These are phyloP conservation scores for Suhomyces faveliae DNA, from an alignment of 805 yeast species.

Conservation along the genomic window DNA sequence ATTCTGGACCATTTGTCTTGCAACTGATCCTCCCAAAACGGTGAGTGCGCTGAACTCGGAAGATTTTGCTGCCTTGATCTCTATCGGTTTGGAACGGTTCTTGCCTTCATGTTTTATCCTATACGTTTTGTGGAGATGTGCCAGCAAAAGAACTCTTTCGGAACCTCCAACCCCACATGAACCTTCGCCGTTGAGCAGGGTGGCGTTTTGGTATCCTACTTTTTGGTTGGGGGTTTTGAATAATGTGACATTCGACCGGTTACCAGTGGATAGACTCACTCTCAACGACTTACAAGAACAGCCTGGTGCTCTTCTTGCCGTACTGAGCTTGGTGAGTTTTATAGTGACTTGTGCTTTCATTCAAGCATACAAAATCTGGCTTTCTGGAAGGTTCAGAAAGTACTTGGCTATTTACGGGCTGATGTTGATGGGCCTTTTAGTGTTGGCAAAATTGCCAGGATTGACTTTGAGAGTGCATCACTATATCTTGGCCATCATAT, in stretches of 20 bases:
- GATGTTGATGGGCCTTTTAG: conserved; percentile 42
- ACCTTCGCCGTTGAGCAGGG: conserved; percentile 42
- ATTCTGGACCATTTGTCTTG: conserved; percentile 77
- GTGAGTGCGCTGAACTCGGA: conserved; percentile 55
- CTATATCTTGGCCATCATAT: conserved; percentile 68
- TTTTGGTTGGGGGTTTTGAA: conserved; percentile 85
- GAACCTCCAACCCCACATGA: conserved; percentile 8
- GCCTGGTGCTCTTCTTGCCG: conserved; percentile 74
- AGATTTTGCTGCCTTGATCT: conserved; percentile 58
- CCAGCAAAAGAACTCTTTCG: conserved; percentile 49
- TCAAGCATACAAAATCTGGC: conserved; percentile 82
- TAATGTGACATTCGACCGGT: conserved; percentile 81
- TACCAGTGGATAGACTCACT: conserved; percentile 86
- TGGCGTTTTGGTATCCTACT: conserved; percentile 69
- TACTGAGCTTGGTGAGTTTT: conserved; percentile 46
- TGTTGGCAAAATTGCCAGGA: conserved; percentile 56
- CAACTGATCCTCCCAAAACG: conserved; percentile 75
- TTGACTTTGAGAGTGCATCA: conserved; percentile 77
- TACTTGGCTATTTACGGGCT: conserved; percentile 56
- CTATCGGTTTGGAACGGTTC: conserved; percentile 70
- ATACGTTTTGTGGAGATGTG: conserved; percentile 64
- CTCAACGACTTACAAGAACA: conserved; percentile 65
- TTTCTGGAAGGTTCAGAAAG: conserved; percentile 62
- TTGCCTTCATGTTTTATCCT: conserved; percentile 73
- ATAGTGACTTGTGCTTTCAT: conserved; percentile 55